Base-by-base conservation (phyloP, 257 asterid species). In the Nicotiana sylvestris region DNA sequence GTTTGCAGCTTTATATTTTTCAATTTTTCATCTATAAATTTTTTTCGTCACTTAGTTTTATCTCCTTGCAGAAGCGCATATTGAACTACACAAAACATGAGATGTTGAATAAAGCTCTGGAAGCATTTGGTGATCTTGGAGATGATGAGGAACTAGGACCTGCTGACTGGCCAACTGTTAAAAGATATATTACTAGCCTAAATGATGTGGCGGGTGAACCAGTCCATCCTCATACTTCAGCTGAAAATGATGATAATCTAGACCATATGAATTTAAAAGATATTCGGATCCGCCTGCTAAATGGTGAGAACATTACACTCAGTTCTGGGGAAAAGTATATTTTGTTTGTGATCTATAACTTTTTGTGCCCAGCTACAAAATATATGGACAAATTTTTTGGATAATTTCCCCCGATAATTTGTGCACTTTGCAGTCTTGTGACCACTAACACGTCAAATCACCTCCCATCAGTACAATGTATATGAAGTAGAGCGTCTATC, bases 81-180 rank as follows among this genome's bases (percentile, higher is more conserved):
- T 72, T 96, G 85, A 83, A 90, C 66, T 96, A 88, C 90, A 96
- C 98, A 37, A 93, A 93, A 88, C 86, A 89, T 87, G 98, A 96
- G 88, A 93, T 96, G 99, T 72, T 94, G 93, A 94, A 94, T 88
- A 92, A 96, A 91, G 99, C 99, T 74, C 87, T 92, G 43, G 94
- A 92, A 88, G 95, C 98, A 86, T 96, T 94, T 83, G 91, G 94
- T 84, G 93, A 90, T 82, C 98, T 96, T 83, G 98, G 93, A 81
- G 99, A 96, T 78, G 99, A 96, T 76, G 98, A 94, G 90, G 99
- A 96, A 88, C 87, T 96, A 67, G 99, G 98, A 62, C 99, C 98
- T 81, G 92, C 92, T 76, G 99, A 96, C 89, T 96, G 99, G 99
- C 84, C 91, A 81, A 90, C 97, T 80, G 97, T 96, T 86, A 91